phyloP scores from a whole-genome alignment of 176 grass and related monocot genomes.

The Eleusine coracana region DNA sequence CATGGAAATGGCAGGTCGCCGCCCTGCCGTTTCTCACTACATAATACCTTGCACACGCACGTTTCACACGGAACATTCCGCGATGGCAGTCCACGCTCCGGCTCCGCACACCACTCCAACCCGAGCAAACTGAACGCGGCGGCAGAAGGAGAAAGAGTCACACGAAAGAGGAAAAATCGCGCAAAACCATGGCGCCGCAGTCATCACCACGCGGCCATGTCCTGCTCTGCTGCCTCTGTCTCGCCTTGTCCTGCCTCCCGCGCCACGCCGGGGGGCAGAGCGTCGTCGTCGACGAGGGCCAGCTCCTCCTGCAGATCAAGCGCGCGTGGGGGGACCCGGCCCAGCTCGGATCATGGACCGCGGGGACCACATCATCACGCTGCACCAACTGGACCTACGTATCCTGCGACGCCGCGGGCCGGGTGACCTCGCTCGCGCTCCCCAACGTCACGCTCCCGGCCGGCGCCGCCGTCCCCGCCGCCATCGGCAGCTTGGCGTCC shows the following conservation, averaged over 20 bases:
- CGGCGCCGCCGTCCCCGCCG: conserved; percentile 41
- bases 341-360: conserved; percentile 40
- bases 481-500: conserved; percentile 49
- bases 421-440: conserved; percentile 45
- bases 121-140: conserved; percentile 23
- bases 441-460: conserved; percentile 24
- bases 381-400: conserved; percentile 42
- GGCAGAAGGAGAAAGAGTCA: neutral
- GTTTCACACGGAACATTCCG: conserved; percentile 20
- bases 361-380: neutral
- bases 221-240: neutral
- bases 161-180: neutral
- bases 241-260: conserved; percentile 3
- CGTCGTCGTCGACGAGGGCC: conserved; percentile 29
- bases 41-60: neutral
- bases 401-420: conserved; percentile 22
- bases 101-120: neutral
- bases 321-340: conserved; percentile 46
- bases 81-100: conserved; percentile 1
- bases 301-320: conserved; percentile 43
- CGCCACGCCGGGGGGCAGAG: conserved; percentile 34
- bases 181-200: conserved; percentile 34
- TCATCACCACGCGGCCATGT: conserved; percentile 3
- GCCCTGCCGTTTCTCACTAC: neutral
- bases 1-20: neutral